A percentile compares a stretch with the other conserved stretches of the same genome.
phyloP scores from a whole-genome alignment of 148 eudicot genomes.

The Oxyria digyna region DNA sequence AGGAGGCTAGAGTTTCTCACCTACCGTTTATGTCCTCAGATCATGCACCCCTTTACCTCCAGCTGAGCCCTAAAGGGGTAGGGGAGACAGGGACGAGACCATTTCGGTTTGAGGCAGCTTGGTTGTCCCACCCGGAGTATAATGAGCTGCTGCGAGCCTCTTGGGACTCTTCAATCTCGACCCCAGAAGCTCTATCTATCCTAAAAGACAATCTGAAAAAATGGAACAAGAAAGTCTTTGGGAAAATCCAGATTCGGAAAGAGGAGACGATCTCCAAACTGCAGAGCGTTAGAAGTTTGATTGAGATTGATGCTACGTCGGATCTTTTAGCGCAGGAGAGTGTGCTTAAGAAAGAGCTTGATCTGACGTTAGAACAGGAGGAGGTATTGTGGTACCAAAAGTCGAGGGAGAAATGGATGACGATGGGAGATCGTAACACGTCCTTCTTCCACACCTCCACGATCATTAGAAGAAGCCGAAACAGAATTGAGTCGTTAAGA shows the following conservation, averaged over 20 bases:
- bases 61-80: background rate
- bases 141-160: background rate
- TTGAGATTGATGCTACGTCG: too few relatives aligned
- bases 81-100: background rate
- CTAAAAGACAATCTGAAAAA: too few relatives aligned
- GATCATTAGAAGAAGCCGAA: background rate
- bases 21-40: too few relatives aligned
- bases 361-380: too few relatives aligned
- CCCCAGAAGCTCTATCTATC: accelerated
- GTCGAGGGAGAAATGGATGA: too few relatives aligned
- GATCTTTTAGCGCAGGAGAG: background rate
- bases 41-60: background rate
- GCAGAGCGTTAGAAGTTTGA: too few relatives aligned
- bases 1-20: too few relatives aligned
- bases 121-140: background rate
- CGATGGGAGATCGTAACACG: too few relatives aligned
- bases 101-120: too few relatives aligned
- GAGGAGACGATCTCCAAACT: too few relatives aligned
- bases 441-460: background rate
- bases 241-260: too few relatives aligned
- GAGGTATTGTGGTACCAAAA: background rate
- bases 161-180: accelerated
- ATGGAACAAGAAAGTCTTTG: too few relatives aligned
- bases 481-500: background rate
- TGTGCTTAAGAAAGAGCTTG: background rate